phyloP scores from a whole-genome alignment of 805 yeast species.

The Zygosaccharomyces kombuchaensis region DNA sequence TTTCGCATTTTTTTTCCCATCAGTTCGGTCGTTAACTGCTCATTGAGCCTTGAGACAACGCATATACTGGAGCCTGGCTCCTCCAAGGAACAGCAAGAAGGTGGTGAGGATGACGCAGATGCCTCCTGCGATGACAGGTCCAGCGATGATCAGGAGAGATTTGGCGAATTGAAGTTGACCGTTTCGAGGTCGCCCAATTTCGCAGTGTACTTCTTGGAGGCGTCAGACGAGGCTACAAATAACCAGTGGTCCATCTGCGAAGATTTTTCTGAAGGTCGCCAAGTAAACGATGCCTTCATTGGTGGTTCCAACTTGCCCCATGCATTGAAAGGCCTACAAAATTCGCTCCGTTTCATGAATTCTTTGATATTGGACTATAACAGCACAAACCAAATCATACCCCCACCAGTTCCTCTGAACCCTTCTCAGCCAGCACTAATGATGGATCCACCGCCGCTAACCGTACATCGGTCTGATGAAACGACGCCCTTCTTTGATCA shows the following conservation, averaged over 20 bases:
- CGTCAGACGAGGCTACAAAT: constrained; percentile 37
- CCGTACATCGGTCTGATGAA: constrained; percentile 11
- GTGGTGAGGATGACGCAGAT: constrained; percentile 10
- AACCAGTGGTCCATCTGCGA: constrained; percentile 58
- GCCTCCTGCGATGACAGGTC: constrained; percentile 16
- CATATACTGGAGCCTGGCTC: constrained; percentile 20
- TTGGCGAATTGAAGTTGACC: constrained; percentile 47
- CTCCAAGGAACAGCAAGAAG: constrained; percentile 19
- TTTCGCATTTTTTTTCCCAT: constrained; percentile 72
- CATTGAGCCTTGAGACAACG: constrained; percentile 46
- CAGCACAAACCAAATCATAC: constrained; percentile 32
- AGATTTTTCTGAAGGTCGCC: constrained; percentile 80
- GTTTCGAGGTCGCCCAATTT: constrained; percentile 65
- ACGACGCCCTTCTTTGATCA: constrained; percentile 11
- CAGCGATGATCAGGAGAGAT: constrained; percentile 19
- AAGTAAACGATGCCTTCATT: constrained; percentile 62
- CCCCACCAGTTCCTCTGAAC: constrained; percentile 15
- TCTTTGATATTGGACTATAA: constrained; percentile 48
- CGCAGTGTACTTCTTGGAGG: constrained; percentile 64
- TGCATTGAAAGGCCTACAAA: constrained; percentile 55
- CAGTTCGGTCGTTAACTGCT: constrained; percentile 53
- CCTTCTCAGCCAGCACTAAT: constrained; percentile 6
- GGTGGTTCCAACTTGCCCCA: constrained; percentile 66
- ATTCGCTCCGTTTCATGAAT: constrained; percentile 49
- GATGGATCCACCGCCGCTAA: constrained; percentile 11